A percentile compares a stretch with the other conserved stretches of the same genome.
Conservation (phyloP, 257 asterid species). For the Solanum rostratum region DNA sequence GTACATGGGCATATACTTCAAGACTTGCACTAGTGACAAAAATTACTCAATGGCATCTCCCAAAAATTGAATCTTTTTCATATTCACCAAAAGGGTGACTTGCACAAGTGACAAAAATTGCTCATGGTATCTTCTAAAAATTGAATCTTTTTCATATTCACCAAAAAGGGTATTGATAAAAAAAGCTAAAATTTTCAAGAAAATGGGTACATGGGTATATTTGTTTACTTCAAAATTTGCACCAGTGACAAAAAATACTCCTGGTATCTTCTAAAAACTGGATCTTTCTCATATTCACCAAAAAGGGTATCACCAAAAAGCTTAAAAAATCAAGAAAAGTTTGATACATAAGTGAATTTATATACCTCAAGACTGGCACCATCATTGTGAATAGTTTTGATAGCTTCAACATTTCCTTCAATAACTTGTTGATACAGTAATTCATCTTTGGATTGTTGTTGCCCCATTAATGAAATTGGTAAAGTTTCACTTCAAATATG, state of each 20-base stretch:
- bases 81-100: constrained; percentile 14
- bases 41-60: background rate
- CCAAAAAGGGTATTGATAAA: background rate
- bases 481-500: background rate
- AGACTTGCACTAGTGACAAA: constrained; percentile 27
- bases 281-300: background rate
- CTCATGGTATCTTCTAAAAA: no score
- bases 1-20: background rate
- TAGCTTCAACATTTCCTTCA: constrained; percentile 49
- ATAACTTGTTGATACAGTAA: constrained; percentile 60
- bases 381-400: constrained; percentile 59
- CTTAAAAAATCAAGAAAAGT: background rate
- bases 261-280: background rate
- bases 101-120: constrained; percentile 13
- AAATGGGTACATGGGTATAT: background rate
- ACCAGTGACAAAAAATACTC: background rate
- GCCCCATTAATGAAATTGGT: constrained; percentile 47
- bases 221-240: background rate
- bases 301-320: background rate
- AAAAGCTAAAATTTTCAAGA: background rate
- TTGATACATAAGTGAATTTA: background rate
- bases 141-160: background rate
- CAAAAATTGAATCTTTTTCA: background rate
- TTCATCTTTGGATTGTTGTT: constrained; percentile 70
- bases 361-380: constrained; percentile 93